Evolutionary conservation across 257 asterid species (phyloP).

Genomic region (Nicotiana tomentosiformis): DNA sequence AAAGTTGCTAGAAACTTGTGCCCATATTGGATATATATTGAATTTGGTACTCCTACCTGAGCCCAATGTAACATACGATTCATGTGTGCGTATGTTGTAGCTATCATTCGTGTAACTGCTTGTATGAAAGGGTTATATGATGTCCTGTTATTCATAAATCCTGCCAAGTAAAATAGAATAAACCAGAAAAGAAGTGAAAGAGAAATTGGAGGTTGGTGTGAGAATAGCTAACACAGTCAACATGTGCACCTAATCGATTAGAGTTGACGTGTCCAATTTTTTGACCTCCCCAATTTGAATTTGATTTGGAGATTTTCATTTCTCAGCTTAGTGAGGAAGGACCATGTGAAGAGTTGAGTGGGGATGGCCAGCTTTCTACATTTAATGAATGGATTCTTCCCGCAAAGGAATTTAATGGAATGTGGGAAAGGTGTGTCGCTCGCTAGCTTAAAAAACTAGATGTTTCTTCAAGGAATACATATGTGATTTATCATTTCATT

Average conservation of each 20-base stretch:
- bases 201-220: neutral
- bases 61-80: neutral
- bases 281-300: neutral
- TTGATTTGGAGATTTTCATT: conserved; percentile 9
- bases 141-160: neutral
- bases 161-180: neutral
- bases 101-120: neutral
- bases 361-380: conserved; percentile 81
- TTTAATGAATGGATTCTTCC: conserved; percentile 98
- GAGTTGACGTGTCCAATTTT: neutral
- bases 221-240: neutral
- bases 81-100: neutral
- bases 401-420: conserved; percentile 94
- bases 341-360: conserved; percentile 86
- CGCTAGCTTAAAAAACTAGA: conserved; percentile 5
- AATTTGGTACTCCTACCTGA: conserved; percentile 1
- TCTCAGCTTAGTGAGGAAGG: conserved; percentile 96
- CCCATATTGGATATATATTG: neutral
- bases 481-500: conserved; percentile 17
- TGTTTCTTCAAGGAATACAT: conserved; percentile 3
- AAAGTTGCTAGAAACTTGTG: neutral
- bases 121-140: neutral
- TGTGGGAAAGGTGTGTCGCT: conserved; percentile 91
- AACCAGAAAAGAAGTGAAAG: neutral
- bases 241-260: neutral